Evolutionary conservation across 2,329 filamentous ascomycete genomes (phyloP).

Genomic region (Cylindrodendrum hubeiense): DNA sequence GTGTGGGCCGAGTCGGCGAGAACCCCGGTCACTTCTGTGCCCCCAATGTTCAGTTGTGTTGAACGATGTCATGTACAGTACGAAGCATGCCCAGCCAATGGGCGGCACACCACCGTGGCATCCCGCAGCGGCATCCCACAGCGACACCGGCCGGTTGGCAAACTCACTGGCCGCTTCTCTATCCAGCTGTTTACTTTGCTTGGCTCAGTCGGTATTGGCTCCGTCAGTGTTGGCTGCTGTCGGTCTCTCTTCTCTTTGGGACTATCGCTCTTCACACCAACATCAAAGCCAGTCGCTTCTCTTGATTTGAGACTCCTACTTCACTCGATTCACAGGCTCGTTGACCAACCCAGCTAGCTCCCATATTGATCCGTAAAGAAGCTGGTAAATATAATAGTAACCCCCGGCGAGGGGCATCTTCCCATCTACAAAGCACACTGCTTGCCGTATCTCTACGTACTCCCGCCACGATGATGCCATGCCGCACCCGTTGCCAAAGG

Average conservation of each 20-base stretch:
- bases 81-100: neutral
- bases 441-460: neutral
- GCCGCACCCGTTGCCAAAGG: neutral
- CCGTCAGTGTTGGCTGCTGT: no score
- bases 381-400: neutral
- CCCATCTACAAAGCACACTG: constrained; percentile 1
- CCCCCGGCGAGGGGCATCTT: neutral
- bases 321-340: neutral
- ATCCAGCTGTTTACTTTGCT: neutral
- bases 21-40: constrained; percentile 34
- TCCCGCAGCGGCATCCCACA: neutral
- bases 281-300: neutral
- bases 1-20: constrained; percentile 36
- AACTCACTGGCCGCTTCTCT: neutral
- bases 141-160: neutral
- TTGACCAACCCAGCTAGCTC: neutral
- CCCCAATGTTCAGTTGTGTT: constrained; percentile 11
- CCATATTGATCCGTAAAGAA: neutral
- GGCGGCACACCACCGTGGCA: neutral
- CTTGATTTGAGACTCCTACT: neutral
- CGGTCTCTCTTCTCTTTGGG: neutral
- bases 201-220: constrained; percentile 2
- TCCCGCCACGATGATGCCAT: constrained; percentile 5
- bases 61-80: constrained; percentile 1
- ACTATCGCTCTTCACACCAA: neutral